Evolutionary conservation across 768 basidiomycete species (phyloP).

Genomic region (Tricholoma matsutake): DNA sequence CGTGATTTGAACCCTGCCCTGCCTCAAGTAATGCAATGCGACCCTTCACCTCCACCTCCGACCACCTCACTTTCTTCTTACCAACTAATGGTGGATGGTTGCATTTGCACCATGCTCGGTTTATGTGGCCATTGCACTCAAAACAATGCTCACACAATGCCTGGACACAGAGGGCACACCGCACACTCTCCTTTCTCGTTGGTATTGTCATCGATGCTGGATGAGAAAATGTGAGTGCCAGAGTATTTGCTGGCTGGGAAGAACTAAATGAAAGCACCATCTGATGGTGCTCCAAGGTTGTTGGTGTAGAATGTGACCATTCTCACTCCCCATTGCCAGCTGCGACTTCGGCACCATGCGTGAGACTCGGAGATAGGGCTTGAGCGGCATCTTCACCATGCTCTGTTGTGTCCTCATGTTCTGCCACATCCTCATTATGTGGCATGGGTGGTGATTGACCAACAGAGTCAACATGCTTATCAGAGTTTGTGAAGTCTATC

Average conservation of each 20-base stretch:
- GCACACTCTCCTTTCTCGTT: neutral
- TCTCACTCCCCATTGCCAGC: neutral
- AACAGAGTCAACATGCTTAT: neutral
- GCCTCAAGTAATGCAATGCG: neutral
- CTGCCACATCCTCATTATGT: neutral
- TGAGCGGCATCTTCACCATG: neutral
- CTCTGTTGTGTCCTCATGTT: neutral
- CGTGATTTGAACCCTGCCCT: neutral
- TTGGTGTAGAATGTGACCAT: neutral
- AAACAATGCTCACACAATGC: neutral
- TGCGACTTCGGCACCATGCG: neutral
- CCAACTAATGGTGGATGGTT: neutral
- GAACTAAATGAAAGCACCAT: neutral
- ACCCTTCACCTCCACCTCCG: neutral
- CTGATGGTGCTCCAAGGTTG: conserved; percentile 1
- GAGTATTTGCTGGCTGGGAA: neutral
- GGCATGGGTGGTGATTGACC: neutral
- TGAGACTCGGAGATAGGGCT: neutral
- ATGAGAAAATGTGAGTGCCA: neutral
- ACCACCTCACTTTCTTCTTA: neutral
- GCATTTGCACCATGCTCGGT: neutral
- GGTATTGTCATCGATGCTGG: neutral
- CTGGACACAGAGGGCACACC: neutral
- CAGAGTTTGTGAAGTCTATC: neutral
- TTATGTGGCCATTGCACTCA: neutral